phyloP scores from a whole-genome alignment of 441 rosid species.

The Eutrema salsugineum region DNA sequence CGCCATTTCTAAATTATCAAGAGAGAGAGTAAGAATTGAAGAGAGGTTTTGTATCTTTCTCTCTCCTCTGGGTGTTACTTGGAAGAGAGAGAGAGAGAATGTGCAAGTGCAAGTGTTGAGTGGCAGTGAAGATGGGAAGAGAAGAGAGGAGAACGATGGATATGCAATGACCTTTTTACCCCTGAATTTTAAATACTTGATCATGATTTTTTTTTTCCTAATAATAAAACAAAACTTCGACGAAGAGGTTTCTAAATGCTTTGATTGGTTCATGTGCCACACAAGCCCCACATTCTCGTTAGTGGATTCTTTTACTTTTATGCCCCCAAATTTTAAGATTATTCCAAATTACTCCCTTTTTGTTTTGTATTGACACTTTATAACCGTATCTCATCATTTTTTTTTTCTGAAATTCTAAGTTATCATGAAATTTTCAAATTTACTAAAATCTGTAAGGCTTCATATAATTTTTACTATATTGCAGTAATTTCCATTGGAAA shows the following conservation, averaged over 20 bases:
- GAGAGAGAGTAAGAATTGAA: background rate
- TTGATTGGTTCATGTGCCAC: constrained; percentile 13
- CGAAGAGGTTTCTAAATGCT: constrained; percentile 8
- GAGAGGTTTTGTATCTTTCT: background rate
- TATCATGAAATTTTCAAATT: no score
- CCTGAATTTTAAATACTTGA: background rate
- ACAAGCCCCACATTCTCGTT: constrained; percentile 13
- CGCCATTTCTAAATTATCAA: constrained; percentile 77
- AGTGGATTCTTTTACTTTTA: background rate
- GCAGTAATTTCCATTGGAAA: no score
- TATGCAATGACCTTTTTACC: background rate
- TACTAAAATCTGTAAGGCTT: no score
- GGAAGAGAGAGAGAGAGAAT: constrained; percentile 7
- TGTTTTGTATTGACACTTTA: background rate
- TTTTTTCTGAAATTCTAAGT: no score
- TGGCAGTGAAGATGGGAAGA: constrained; percentile 29
- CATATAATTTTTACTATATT: no score
- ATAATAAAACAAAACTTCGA: constrained; percentile 15
- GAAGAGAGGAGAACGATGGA: background rate
- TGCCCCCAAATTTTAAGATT: background rate
- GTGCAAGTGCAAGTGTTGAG: constrained; percentile 24
- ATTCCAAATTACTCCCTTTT: background rate
- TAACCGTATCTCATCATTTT: no score
- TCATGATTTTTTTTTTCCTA: background rate
- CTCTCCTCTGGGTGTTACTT: background rate